Evolutionary conservation across 768 basidiomycete genomes (phyloP).

Genomic region (Daedaleopsis nitida): DNA sequence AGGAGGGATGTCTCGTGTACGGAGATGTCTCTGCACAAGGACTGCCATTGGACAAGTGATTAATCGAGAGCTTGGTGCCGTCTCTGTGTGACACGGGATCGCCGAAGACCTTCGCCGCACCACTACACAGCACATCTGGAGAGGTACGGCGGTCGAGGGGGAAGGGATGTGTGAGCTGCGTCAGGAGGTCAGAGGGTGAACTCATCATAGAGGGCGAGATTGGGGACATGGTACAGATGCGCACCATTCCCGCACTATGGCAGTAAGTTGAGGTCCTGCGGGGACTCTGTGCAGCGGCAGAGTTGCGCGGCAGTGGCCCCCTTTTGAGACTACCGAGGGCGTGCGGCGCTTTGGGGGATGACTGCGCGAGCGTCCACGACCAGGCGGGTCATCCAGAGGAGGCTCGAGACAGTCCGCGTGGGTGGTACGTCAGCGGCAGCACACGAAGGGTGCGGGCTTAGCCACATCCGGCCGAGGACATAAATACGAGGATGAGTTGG

Average conservation of each 20-base stretch:
- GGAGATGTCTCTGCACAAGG: slow-evolving; percentile 1
- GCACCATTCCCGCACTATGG: neutral
- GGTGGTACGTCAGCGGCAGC: slow-evolving; percentile 21
- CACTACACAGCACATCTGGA: neutral
- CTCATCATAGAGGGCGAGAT: neutral
- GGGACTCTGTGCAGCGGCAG: neutral
- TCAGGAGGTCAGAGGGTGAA: too few species aligned
- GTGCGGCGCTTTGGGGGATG: neutral
- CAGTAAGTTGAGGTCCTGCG: neutral
- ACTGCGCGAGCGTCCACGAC: slow-evolving; percentile 1
- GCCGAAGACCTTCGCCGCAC: neutral
- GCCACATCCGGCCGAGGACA: slow-evolving; percentile 15
- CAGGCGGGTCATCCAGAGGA: slow-evolving; percentile 5
- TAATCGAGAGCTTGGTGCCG: slow-evolving; percentile 19
- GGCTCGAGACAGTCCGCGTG: neutral
- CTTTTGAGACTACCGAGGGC: neutral
- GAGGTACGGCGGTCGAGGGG: slow-evolving; percentile 6
- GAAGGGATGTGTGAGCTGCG: neutral
- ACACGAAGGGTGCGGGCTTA: slow-evolving; percentile 12
- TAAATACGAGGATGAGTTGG: slow-evolving; percentile 14
- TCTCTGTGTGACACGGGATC: slow-evolving; percentile 14
- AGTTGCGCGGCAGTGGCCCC: neutral
- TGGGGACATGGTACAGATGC: neutral
- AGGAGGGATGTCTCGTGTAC: neutral
- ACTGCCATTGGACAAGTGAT: slow-evolving; percentile 13